A percentile compares a stretch with the other conserved stretches of the same genome.
phyloP scores from a whole-genome alignment of 139 green algal genomes.

The Nannochloris sp. region DNA sequence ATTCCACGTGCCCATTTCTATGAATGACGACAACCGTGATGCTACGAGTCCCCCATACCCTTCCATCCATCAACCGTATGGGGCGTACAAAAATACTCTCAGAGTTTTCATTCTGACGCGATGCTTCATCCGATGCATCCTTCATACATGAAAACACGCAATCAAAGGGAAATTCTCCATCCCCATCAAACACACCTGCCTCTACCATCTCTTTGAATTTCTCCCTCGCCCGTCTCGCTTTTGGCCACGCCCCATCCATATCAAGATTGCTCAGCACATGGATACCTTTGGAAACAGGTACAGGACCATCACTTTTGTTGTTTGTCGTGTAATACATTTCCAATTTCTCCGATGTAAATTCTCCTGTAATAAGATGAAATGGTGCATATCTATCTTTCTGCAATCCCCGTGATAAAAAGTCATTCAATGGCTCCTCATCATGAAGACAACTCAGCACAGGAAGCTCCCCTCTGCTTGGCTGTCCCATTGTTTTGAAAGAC shows the following conservation, averaged over 20 bases:
- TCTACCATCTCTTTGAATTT: not conserved
- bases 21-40: slow-evolving; percentile 16
- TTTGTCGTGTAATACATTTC: not conserved
- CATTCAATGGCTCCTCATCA: not conserved
- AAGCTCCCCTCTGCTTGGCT: not conserved
- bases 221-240: slow-evolving; percentile 7
- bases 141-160: no score
- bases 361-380: not conserved
- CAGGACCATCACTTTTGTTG: not conserved
- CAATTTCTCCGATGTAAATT: not conserved
- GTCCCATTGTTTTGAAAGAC: no score
- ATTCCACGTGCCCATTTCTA: slow-evolving; percentile 16
- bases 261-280: slow-evolving; percentile 18
- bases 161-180: not conserved
- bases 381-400: not conserved
- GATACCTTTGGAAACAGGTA: slow-evolving; percentile 7
- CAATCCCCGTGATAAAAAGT: not conserved
- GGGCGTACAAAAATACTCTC: slow-evolving; percentile 12
- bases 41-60: slow-evolving; percentile 18
- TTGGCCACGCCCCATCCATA: slow-evolving; percentile 18
- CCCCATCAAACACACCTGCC: not conserved
- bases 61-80: not conserved
- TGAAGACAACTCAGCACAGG: not conserved
- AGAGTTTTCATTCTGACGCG: slow-evolving; percentile 14
- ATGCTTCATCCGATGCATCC: slow-evolving; percentile 13